phyloP scores from a whole-genome alignment of 2,329 filamentous ascomycete species.

The Fusarium liriodendri region DNA sequence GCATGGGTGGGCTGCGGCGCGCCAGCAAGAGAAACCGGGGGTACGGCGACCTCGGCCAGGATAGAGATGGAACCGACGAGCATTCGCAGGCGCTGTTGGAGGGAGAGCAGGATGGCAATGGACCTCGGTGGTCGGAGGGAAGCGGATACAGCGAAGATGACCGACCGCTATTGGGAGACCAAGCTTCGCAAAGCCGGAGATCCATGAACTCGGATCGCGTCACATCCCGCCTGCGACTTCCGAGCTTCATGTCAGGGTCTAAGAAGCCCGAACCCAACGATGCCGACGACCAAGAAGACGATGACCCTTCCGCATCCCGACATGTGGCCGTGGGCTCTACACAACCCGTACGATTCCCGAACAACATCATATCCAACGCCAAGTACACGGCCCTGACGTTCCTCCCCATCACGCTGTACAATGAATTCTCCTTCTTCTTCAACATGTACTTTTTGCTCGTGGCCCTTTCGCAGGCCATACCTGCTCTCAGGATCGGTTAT shows the following conservation, averaged over 20 bases:
- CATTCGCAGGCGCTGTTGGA: conserved; percentile 75
- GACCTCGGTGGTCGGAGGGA: conserved; percentile 68
- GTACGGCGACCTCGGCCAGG: conserved; percentile 70
- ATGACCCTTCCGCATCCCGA: conserved; percentile 77
- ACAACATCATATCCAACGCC: conserved; percentile 93
- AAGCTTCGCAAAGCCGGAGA: conserved; percentile 41
- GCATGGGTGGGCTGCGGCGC: conserved; percentile 73
- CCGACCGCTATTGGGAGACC: conserved; percentile 73
- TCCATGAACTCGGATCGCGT: conserved; percentile 46
- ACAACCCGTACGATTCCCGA: conserved; percentile 82
- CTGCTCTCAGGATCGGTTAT: conserved; percentile 90
- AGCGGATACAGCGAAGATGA: conserved; percentile 75
- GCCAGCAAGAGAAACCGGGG: conserved; percentile 64
- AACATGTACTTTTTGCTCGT: conserved; percentile 99
- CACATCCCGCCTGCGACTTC: conserved; percentile 69
- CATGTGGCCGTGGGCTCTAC: conserved; percentile 79
- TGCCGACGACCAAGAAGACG: conserved; percentile 62
- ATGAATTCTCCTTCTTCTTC: conserved; percentile 99
- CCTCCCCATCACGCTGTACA: conserved; percentile 92
- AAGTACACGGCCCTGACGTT: conserved; percentile 98
- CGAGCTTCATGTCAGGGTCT: conserved; percentile 71
- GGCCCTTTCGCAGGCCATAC: conserved; percentile 92
- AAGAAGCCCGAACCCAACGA: conserved; percentile 52
- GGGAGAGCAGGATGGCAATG: conserved; percentile 66
- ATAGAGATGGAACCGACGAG: conserved; percentile 69